Evolutionary conservation across 257 asterid genomes (phyloP).

Genomic region (Solanum piurae): DNA sequence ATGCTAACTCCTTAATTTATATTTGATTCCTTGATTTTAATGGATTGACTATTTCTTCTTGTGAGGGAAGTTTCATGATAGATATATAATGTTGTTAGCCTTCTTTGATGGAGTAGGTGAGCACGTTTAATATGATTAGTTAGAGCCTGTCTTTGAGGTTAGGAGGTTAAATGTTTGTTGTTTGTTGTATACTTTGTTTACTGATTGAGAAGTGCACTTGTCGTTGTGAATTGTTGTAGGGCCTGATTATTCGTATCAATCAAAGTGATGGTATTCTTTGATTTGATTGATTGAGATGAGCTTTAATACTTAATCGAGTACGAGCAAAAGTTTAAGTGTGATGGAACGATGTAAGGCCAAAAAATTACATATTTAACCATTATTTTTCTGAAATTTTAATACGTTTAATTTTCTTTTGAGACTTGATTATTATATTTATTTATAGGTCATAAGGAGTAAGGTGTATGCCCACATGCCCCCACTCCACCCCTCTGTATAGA

Average conservation of each 20-base stretch:
- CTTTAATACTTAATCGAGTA: background rate
- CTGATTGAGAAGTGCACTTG: background rate
- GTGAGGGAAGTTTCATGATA: background rate
- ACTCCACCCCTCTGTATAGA: background rate
- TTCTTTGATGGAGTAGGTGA: background rate
- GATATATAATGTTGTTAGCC: background rate
- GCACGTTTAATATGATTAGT: background rate
- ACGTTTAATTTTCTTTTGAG: background rate
- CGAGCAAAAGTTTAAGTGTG: background rate
- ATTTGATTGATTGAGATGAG: background rate
- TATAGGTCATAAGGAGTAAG: background rate
- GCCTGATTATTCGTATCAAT: background rate
- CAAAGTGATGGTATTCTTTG: background rate
- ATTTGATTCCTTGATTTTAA: background rate
- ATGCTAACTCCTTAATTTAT: background rate
- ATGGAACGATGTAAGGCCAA: background rate
- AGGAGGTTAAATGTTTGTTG: background rate
- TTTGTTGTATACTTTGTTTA: background rate
- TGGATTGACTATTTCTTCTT: background rate
- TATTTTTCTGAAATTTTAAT: too few species aligned
- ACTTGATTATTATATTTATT: too few species aligned
- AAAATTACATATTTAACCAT: background rate
- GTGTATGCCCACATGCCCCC: background rate
- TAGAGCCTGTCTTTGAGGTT: background rate
- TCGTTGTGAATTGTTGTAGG: background rate